phyloP scores from a whole-genome alignment of 2,329 filamentous ascomycete species.

The Gaeumannomyces sp. region DNA sequence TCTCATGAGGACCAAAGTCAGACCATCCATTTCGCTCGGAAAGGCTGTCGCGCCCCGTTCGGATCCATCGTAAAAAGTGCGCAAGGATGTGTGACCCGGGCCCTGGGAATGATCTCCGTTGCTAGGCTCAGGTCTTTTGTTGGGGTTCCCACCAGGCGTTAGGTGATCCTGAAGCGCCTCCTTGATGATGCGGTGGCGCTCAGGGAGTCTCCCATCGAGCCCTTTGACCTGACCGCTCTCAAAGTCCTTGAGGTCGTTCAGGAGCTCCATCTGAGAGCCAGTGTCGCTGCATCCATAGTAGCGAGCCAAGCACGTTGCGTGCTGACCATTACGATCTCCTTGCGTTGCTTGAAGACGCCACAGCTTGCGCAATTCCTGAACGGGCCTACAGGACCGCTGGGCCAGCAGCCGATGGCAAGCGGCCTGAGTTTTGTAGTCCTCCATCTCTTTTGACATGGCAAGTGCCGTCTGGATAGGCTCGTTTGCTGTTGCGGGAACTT shows the following conservation, averaged over 20 bases:
- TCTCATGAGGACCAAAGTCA: too few relatives aligned
- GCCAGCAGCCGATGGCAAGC: slow-evolving; percentile 1
- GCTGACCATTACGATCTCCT: neutral
- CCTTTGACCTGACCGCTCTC: neutral
- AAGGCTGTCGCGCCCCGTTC: too few relatives aligned
- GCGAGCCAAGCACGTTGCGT: neutral
- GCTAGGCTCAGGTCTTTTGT: too few relatives aligned
- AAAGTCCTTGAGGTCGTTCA: neutral
- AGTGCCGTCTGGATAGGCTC: neutral
- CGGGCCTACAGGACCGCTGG: neutral
- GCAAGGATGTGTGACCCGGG: too few relatives aligned
- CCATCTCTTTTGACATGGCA: neutral
- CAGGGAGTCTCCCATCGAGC: too few relatives aligned
- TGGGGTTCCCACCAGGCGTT: too few relatives aligned
- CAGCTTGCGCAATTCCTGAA: neutral
- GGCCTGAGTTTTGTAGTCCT: neutral
- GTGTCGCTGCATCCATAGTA: neutral
- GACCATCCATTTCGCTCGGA: too few relatives aligned
- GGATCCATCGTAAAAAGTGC: too few relatives aligned
- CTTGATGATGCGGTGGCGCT: too few relatives aligned
- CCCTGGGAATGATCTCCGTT: too few relatives aligned
- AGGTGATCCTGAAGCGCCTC: too few relatives aligned
- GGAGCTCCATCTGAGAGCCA: neutral
- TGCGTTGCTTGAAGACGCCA: neutral
- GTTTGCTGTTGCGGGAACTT: neutral